A percentile compares a stretch with the other conserved stretches of the same genome.
phyloP scores from a whole-genome alignment of 768 basidiomycete species.

The Pisolithus orientalis region DNA sequence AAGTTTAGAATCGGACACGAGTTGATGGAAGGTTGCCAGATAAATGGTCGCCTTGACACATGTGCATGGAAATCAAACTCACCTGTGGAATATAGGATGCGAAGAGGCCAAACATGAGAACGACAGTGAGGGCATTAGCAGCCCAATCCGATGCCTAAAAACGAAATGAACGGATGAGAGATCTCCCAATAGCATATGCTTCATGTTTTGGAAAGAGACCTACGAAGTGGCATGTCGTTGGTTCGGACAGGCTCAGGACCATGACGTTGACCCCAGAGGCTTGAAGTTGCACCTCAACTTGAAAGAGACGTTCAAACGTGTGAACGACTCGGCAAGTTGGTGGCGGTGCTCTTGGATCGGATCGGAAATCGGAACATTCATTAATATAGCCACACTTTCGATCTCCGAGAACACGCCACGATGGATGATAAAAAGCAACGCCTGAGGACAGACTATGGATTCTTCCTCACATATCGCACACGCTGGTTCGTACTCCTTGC shows the following conservation, averaged over 20 bases:
- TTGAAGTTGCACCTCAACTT: too few species aligned
- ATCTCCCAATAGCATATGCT: too few species aligned
- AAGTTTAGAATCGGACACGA: background rate
- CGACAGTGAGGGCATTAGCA: conserved; percentile 52
- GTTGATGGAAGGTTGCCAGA: too few species aligned
- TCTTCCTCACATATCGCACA: conserved; percentile 57
- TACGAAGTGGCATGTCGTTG: conserved; percentile 16
- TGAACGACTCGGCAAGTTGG: too few species aligned
- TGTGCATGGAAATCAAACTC: conserved; percentile 1
- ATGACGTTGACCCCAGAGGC: background rate
- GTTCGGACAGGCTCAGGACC: background rate
- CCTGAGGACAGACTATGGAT: conserved; percentile 48
- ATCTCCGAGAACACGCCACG: background rate
- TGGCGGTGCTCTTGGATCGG: background rate
- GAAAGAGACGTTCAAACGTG: too few species aligned
- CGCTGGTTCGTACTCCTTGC: conserved; percentile 46
- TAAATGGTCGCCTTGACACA: too few species aligned
- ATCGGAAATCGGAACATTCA: background rate
- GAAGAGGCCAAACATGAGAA: conserved; percentile 67
- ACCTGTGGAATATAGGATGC: conserved; percentile 85
- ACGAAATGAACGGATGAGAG: background rate
- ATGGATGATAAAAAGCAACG: conserved; percentile 30
- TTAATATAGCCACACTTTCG: background rate
- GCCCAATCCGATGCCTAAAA: conserved; percentile 68
- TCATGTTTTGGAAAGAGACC: background rate